Conservation (phyloP, 2,329 filamentous ascomycete species). For the Allantophomopsis cytisporea region DNA sequence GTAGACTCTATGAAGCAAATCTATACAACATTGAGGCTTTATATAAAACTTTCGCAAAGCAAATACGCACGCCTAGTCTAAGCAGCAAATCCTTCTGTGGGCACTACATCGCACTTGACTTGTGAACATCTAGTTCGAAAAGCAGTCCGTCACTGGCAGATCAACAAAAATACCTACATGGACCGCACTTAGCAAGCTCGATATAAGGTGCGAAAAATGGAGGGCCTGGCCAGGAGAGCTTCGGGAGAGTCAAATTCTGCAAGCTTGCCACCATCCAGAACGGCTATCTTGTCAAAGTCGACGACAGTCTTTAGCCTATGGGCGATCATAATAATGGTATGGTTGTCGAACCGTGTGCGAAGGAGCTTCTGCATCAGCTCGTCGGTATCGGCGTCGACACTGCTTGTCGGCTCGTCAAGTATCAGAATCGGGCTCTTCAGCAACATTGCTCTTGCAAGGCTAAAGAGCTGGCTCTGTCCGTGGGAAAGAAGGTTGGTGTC, state of each 20-base stretch:
- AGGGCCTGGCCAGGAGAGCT: constrained; percentile 40
- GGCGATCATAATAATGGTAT: constrained; percentile 32
- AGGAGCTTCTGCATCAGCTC: constrained; percentile 38
- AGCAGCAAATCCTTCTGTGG: no score
- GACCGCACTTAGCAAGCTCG: no score
- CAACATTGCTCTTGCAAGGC: constrained; percentile 44
- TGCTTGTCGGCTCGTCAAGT: constrained; percentile 25
- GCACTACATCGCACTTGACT: no score
- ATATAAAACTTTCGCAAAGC: no score
- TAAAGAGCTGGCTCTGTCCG: constrained; percentile 52
- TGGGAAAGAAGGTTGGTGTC: constrained; percentile 50
- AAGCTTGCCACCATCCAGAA: constrained; percentile 40
- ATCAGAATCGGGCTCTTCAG: constrained; percentile 24
- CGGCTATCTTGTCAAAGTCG: constrained; percentile 33
- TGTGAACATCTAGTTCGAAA: no score
- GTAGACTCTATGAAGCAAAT: no score
- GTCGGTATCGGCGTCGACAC: constrained; percentile 40
- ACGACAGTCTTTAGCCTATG: constrained; percentile 26
- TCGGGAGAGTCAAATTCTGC: constrained; percentile 78
- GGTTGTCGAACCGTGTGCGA: constrained; percentile 32
- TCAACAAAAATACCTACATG: no score
- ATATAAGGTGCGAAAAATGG: no score
- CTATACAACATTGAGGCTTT: no score
- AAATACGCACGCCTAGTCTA: no score
- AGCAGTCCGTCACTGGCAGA: no score